Conservation (phyloP, 495 filamentous ascomycete genomes). For the Alectoria sarmentosa region DNA sequence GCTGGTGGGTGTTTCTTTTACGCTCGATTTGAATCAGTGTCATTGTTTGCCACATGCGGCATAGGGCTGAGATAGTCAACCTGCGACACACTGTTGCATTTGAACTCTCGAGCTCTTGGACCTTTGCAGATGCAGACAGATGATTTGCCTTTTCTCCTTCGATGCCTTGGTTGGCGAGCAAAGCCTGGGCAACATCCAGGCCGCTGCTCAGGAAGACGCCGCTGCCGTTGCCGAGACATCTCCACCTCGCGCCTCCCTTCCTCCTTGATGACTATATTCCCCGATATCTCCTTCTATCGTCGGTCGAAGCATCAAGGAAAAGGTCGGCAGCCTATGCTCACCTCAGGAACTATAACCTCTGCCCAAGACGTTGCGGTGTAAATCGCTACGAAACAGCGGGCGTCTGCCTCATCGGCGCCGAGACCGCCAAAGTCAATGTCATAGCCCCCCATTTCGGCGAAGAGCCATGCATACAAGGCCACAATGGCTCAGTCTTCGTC, state of each 20-base stretch:
- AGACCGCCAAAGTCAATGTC: conserved; percentile 64
- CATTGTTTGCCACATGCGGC: conserved; percentile 14
- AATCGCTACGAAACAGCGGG: conserved; percentile 67
- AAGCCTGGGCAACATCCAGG: conserved; percentile 22
- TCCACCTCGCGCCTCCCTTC: conserved; percentile 71
- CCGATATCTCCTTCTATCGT: conserved; percentile 54
- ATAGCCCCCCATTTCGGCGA: conserved; percentile 60
- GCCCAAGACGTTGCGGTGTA: conserved; percentile 63
- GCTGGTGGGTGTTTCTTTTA: no score
- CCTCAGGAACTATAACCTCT: conserved; percentile 67
- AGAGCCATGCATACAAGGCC: conserved; percentile 72
- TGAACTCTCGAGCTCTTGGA: neutral
- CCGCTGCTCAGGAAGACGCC: neutral
- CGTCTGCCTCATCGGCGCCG: conserved; percentile 63
- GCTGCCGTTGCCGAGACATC: conserved; percentile 15
- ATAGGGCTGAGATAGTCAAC: conserved; percentile 19
- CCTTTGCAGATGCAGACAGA: no score
- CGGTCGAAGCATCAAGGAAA: conserved; percentile 54
- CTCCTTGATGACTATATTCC: conserved; percentile 67
- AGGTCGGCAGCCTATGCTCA: conserved; percentile 60
- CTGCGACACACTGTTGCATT: neutral
- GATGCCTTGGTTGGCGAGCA: conserved; percentile 5
- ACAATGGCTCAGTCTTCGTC: conserved; percentile 64
- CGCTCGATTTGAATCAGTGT: no score
- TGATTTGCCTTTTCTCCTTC: neutral